Percentiles rank a stretch among this genome's conserved stretches.
Conservation (phyloP, 2,329 filamentous ascomycete genomes). For the Huntiella bhutanensis region DNA sequence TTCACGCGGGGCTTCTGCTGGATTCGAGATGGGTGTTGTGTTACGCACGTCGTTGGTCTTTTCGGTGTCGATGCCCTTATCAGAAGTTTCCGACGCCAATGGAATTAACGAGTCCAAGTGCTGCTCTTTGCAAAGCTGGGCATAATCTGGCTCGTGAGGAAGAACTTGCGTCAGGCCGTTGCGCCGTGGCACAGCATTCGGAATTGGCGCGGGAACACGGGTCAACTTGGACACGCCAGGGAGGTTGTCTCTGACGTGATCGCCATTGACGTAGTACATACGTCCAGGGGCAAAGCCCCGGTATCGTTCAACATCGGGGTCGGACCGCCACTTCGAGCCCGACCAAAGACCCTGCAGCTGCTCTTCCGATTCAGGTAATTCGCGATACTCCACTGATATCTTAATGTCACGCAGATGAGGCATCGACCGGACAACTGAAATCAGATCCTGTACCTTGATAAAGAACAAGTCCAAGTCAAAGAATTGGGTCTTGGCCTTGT, state of each 20-base stretch:
- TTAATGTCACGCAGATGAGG: conserved; percentile 38
- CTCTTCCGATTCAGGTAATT: conserved; percentile 33
- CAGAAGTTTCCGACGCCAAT: not conserved
- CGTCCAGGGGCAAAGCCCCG: conserved; percentile 35
- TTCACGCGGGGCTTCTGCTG: not conserved
- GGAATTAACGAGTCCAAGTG: conserved; percentile 35
- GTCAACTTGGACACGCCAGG: conserved; percentile 29
- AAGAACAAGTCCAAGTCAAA: conserved; percentile 44
- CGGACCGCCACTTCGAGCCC: conserved; percentile 37
- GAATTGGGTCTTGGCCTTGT: conserved; percentile 34
- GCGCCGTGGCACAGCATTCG: conserved; percentile 32
- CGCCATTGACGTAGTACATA: conserved; percentile 40
- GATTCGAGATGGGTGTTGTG: not conserved
- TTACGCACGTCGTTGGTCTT: not conserved
- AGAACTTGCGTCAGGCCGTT: conserved; percentile 30
- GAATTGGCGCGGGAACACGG: conserved; percentile 33
- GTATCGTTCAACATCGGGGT: conserved; percentile 33
- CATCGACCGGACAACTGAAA: conserved; percentile 37
- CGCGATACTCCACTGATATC: conserved; percentile 39
- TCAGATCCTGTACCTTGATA: conserved; percentile 45
- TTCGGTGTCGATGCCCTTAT: not conserved
- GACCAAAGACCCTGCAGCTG: conserved; percentile 24
- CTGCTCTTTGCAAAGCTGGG: conserved; percentile 34
- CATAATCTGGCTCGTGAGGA: conserved; percentile 38
- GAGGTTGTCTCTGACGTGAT: conserved; percentile 31